These are phyloP conservation scores for Lactifluus piperatus DNA, from an alignment of 768 basidiomycete species.

Conservation along the genomic window DNA sequence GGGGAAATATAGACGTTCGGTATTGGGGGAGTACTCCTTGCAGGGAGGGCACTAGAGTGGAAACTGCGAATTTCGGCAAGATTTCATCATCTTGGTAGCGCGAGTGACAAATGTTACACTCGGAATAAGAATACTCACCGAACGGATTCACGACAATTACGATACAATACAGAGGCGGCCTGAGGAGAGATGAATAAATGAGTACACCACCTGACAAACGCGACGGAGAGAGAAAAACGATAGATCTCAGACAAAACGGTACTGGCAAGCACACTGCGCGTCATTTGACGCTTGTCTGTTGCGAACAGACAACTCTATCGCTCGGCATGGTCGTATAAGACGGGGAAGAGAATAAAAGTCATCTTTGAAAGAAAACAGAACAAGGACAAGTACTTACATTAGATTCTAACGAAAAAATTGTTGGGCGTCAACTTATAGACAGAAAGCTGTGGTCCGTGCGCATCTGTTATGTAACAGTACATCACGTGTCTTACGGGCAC, in stretches of 20 bases:
- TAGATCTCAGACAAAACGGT: conserved; percentile 73
- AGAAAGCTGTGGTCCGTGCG: conserved; percentile 14
- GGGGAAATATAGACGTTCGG: conserved; percentile 67
- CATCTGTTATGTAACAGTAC: background rate
- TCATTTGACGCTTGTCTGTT: conserved; percentile 54
- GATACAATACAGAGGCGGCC: too few species aligned
- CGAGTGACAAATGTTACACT: background rate
- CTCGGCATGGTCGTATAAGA: conserved; percentile 87
- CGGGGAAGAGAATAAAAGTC: conserved; percentile 88
- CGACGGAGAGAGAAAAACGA: background rate
- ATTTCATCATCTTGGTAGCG: conserved; percentile 21
- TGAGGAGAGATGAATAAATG: background rate
- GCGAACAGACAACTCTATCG: conserved; percentile 71
- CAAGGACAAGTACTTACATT: background rate
- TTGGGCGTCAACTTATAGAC: background rate
- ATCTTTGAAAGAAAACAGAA: conserved; percentile 31
- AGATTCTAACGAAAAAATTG: too few species aligned
- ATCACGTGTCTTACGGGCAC: conserved; percentile 11
- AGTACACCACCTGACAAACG: background rate
- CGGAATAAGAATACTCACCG: background rate
- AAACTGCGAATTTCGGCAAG: conserved; percentile 80
- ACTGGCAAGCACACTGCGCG: conserved; percentile 82
- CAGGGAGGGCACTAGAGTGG: conserved; percentile 62
- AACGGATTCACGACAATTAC: background rate
- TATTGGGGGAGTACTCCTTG: conserved; percentile 63